Evolutionary conservation across 768 basidiomycete genomes (phyloP).

Genomic region (Trametes elegans): DNA sequence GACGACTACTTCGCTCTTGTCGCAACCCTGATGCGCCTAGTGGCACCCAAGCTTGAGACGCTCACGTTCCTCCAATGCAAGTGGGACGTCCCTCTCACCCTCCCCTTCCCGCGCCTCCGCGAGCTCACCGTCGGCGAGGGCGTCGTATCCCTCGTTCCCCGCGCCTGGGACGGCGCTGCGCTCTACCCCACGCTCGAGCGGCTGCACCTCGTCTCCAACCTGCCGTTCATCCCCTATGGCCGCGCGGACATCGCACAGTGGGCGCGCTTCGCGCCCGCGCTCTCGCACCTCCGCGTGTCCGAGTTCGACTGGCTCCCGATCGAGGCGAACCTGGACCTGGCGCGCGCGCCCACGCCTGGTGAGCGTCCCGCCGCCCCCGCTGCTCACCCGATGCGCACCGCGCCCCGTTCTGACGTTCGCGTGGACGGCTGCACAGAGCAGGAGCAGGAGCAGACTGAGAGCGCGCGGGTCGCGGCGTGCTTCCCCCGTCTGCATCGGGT

Average conservation of each 20-base stretch:
- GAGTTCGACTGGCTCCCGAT: constrained; percentile 4
- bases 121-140: constrained; percentile 16
- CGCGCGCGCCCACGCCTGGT: too few relatives aligned
- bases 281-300: constrained; percentile 16
- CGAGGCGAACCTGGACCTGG: too few relatives aligned
- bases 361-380: neutral
- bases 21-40: constrained; percentile 7
- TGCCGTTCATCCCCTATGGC: neutral
- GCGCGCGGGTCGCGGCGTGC: too few relatives aligned
- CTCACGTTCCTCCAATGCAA: constrained; percentile 9
- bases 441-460: too few relatives aligned
- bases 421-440: too few relatives aligned
- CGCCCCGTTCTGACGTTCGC: too few relatives aligned
- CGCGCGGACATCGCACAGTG: constrained; percentile 11
- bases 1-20: too few relatives aligned
- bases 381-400: too few relatives aligned
- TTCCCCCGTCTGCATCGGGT: constrained; percentile 5
- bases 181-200: constrained; percentile 12
- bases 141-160: constrained; percentile 10
- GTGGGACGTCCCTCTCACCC: constrained; percentile 4
- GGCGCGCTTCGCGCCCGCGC: constrained; percentile 8
- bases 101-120: constrained; percentile 9
- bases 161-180: neutral
- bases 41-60: constrained; percentile 8
- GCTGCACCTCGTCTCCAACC: constrained; percentile 15